Percentiles rank a stretch among this genome's conserved stretches.
Evolutionary conservation across 116 monocot genomes (phyloP).

Genomic region (Zostera marina): DNA sequence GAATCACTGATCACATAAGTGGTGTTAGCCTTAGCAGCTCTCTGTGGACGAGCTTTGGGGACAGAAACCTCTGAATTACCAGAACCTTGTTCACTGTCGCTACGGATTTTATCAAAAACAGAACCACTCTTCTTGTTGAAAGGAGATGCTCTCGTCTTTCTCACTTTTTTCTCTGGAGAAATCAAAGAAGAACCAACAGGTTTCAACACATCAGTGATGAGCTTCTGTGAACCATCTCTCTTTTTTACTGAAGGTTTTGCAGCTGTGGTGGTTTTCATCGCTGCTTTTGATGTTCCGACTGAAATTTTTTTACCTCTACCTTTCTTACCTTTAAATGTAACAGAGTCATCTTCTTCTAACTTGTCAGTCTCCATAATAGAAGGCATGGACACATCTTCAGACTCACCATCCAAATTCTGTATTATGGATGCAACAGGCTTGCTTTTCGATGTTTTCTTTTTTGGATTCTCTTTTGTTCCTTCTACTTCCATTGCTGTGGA

Average conservation of each 20-base stretch:
- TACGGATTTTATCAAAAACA: conserved; percentile 14
- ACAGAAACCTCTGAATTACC: background rate
- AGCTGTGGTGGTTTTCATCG: background rate
- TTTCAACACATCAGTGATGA: conserved; percentile 34
- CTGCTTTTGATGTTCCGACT: conserved; percentile 16
- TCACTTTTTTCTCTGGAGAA: conserved; percentile 87
- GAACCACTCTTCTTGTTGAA: conserved; percentile 89
- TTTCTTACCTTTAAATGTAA: conserved; percentile 19
- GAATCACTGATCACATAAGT: conserved; percentile 29
- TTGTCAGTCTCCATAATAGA: conserved; percentile 18
- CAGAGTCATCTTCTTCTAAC: conserved; percentile 21
- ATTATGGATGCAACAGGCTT: conserved; percentile 3
- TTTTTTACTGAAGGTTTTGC: conserved; percentile 12
- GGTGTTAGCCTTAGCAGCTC: conserved; percentile 19
- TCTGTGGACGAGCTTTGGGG: conserved; percentile 22
- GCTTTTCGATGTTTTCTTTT: conserved; percentile 17
- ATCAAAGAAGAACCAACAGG: conserved; percentile 13
- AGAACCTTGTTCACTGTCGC: background rate
- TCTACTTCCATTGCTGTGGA: conserved; percentile 50
- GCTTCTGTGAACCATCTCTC: conserved; percentile 31
- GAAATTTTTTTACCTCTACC: conserved; percentile 15
- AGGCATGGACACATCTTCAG: conserved; percentile 6
- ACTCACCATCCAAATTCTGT: conserved; percentile 15
- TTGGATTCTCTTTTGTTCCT: conserved; percentile 12
- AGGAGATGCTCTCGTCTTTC: conserved; percentile 76